These are phyloP conservation scores for Tilletia caries DNA, from an alignment of 1,284 basidiomycete genomes.

Conservation along the genomic window DNA sequence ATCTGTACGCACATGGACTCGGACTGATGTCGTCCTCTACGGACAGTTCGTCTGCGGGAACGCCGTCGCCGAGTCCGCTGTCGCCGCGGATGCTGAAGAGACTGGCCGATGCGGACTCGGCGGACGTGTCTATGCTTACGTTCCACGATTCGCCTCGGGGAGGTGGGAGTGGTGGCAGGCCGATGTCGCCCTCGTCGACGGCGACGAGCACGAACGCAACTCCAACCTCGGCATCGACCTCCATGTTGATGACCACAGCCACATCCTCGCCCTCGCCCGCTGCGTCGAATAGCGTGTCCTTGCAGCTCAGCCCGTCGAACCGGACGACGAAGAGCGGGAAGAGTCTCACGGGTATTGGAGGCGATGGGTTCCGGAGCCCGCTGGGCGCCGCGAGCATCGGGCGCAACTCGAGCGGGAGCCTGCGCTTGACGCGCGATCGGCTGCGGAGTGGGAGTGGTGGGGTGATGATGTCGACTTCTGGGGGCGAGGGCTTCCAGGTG, in stretches of 20 bases:
- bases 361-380: neutral
- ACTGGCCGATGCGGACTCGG: neutral
- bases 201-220: neutral
- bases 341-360: neutral
- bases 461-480: neutral
- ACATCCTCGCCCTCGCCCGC: neutral
- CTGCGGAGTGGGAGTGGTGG: slow-evolving; percentile 1
- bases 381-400: slow-evolving; percentile 2
- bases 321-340: slow-evolving; percentile 6
- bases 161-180: neutral
- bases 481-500: neutral
- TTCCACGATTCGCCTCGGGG: neutral
- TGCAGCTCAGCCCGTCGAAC: neutral
- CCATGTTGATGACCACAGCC: neutral
- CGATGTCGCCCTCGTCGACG: neutral
- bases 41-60: neutral
- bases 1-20: neutral
- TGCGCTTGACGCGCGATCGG: neutral
- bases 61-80: neutral
- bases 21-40: neutral
- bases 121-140: neutral
- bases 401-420: slow-evolving; percentile 4
- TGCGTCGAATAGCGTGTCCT: neutral
- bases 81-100: neutral
- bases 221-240: neutral